Evolutionary conservation across 2,329 filamentous ascomycete species (phyloP), one percentile per base, ranked within the genome.

Genomic region (Neodidymelliopsis sp.): DNA sequence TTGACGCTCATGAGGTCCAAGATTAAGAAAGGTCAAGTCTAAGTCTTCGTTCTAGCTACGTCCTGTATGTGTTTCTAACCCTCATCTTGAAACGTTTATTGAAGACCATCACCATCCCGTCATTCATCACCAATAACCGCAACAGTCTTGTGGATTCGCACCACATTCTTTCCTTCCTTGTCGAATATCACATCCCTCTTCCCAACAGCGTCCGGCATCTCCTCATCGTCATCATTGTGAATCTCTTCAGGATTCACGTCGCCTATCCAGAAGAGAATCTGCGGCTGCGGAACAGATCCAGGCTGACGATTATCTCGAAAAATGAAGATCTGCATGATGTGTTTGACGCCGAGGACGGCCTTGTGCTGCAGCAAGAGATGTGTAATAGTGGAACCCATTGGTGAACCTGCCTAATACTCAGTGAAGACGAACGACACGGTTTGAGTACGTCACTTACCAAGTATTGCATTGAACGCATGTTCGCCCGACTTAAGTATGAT

Each of bases 361-460:
- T 54, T 54, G 25, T 54, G 42, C 24, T 54, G 47, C 6, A 37
- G 18, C 10, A 54, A 34, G n/a, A 48, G 7, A 10, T 25, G 51
- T 4, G 52, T 47, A 10, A 54, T 37, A 4, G 42, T 40, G 11
- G 34, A 20, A 13, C 50, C 45, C 3, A 42, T 31, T 18, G 45
- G 50, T 9, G 40, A 49, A 9, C 45, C 40, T 53, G 20, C 2
- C 13, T 5, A 12, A 3, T 12, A 27, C 7, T 27, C 12, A 27
- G 24, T 27, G n/a, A n/a, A n/a, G n/a, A n/a, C n/a, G n/a, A n/a
- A n/a, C n/a, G n/a, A n/a, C n/a, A n/a, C n/a, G n/a, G n/a, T n/a
- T n/a, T n/a, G n/a, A n/a, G n/a, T n/a, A n/a, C n/a, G n/a, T n/a
- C n/a, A n/a, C n/a, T n/a, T n/a, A 54, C 53, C 55, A 6, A 59